Base-by-base conservation (phyloP, 805 yeast genomes). In the Metschnikowia koreensis region DNA sequence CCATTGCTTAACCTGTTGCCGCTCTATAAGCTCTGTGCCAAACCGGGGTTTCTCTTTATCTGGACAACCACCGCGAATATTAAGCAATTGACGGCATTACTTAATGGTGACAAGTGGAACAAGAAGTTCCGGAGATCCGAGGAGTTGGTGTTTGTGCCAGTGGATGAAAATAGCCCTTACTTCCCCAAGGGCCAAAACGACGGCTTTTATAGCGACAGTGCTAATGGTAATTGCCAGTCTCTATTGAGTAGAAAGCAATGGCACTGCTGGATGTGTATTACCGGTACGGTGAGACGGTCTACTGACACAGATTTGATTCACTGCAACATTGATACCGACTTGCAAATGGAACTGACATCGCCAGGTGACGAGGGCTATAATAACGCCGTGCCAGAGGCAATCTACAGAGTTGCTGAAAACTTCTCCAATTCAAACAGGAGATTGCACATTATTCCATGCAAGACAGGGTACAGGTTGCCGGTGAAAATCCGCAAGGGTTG, bases 241-340 rank as follows among this genome's bases (percentile, higher is more conserved):
- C 64, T 88, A 27, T 76, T 88, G 50, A 83, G 82, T 53, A 82
- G 84, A 52, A 83, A 87, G 67, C 94, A 87, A 69, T 92, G 97
- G 97, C 97, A 93, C 69, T 92, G 97, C 62, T 87, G 97, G 88
- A 91, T 92, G 97, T 93, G 97, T 60, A 87, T 92, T 48, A 92
- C 96, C 2, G 97, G 97, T 2, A 92, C 97, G 0, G 93, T 92
- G 7, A 77, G 97, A 63, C 79, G 97, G 61, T 82, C 96, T 1
- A 82, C 84, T 0, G 97, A 92, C 69, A 80, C 81, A 12, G 91
- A 89, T 66, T 74, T 92, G 53, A 91, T 92, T 54, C 96, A 92
- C 66, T 93, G 97, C 70, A 92, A 92, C 63, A 82, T 92, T 38
- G 96, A 92, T 62, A 91, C 97, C 0, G 97, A 92, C 68, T 75